Evolutionary conservation across 2,329 filamentous ascomycete species (phyloP).

Genomic region (Neonectria sp.): DNA sequence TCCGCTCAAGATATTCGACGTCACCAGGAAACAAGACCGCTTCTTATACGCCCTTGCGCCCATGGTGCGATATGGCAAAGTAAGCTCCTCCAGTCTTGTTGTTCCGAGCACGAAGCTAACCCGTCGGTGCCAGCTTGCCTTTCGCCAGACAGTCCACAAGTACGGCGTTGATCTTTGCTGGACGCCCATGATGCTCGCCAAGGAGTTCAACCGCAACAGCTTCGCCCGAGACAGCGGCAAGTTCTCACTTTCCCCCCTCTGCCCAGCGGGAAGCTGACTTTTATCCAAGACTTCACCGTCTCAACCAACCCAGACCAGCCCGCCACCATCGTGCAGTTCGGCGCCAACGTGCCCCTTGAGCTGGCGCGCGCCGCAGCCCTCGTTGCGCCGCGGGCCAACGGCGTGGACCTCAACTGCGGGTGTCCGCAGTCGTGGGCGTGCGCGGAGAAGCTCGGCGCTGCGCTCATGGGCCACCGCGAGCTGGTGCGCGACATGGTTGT

Average conservation of each 20-base stretch:
- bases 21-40: constrained; percentile 65
- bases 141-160: constrained; percentile 75
- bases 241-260: constrained; percentile 20
- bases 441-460: constrained; percentile 76
- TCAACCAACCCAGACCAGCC: constrained; percentile 67
- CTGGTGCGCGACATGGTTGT: constrained; percentile 77
- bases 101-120: constrained; percentile 11
- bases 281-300: constrained; percentile 70
- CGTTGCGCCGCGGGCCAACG: constrained; percentile 73
- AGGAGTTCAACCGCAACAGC: constrained; percentile 76
- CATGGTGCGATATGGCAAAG: constrained; percentile 79
- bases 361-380: constrained; percentile 74
- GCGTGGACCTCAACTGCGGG: constrained; percentile 80
- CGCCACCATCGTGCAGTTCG: constrained; percentile 78
- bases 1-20: constrained; percentile 72
- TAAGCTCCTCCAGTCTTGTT: constrained; percentile 28
- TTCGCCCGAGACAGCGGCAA: constrained; percentile 73
- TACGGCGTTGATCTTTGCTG: constrained; percentile 78
- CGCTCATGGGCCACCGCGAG: constrained; percentile 76
- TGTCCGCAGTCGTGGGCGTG: constrained; percentile 83
- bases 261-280: background rate
- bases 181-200: constrained; percentile 81
- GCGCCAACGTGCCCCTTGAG: constrained; percentile 73
- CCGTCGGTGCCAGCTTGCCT: constrained; percentile 69
- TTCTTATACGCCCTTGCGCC: constrained; percentile 74